Base-by-base conservation (phyloP, 139 green algal species). In the Chlorella sp. region DNA sequence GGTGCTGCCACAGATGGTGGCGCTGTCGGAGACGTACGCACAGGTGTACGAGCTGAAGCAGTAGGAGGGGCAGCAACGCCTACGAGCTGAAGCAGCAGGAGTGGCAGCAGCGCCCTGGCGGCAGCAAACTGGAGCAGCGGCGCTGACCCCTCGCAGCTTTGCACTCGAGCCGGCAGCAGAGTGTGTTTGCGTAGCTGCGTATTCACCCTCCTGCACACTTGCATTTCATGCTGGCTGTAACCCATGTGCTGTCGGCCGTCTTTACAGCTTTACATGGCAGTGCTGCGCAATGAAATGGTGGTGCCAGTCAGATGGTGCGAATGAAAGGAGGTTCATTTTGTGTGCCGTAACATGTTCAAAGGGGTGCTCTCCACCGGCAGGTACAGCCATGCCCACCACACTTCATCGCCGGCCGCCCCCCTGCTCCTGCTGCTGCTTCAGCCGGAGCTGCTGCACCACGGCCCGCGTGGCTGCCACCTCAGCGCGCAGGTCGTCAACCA, bases 1-100 rank as follows among this genome's bases (percentile, higher is more conserved):
- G 84, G 96, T 98, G 56, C 88, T 99, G 88, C 96, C 97, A 14
- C 96, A 99, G 88, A 96, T 98, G 90, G 96, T 99, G 67, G 95
- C 91, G 11, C 92, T 99, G 5, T 95, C 91, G 6, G 96, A 99
- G 84, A 90, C 95, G 6, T 99, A 98, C 92, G 89, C 98, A 82
- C 96, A 99, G 88, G 82, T 97, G 34, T 96, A 95, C 60, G 89
- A 96, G 87, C 77, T 89, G 58, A 77, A 84, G 54, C 54, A 60
- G 51, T 60, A n/a, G n/a, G 51, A 60, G 4, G 34, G 48, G 32
- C 48, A 62, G 3, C 19, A 41, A 40, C 16, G 30, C 41, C 68
- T 44, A 6, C 6, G 11, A 24, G 68, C 34, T 44, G 36, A 16
- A 38, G 72, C 26, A 3, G 41, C 24, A 26, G 72, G 0, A 26